A percentile compares a stretch with the other conserved stretches of the same genome.
Conservation (phyloP, 2,329 filamentous ascomycete species). For the Biscogniauxia sp. region DNA sequence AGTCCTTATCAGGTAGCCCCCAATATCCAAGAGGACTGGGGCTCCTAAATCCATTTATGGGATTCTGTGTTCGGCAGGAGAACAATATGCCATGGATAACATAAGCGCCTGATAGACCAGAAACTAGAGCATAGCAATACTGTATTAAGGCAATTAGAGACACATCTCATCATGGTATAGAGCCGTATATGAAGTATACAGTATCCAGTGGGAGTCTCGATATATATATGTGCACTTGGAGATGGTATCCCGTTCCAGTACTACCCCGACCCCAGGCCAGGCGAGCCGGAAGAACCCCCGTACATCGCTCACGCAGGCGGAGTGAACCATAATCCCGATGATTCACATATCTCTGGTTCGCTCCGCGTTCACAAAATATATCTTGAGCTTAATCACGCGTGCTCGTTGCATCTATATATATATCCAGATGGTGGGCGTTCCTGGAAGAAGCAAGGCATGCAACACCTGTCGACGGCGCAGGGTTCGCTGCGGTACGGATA, state of each 20-base stretch:
- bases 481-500: constrained; percentile 18
- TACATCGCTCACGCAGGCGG: background rate
- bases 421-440: constrained; percentile 20
- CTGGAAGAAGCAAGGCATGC: constrained; percentile 20
- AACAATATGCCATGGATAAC: background rate
- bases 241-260: too few relatives aligned
- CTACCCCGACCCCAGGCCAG: too few relatives aligned
- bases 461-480: constrained; percentile 20
- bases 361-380: background rate
- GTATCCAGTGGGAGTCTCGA: too few relatives aligned
- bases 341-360: background rate
- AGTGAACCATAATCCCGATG: background rate
- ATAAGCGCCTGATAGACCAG: background rate
- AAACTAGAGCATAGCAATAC: background rate
- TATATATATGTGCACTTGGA: too few relatives aligned
- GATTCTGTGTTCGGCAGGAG: background rate
- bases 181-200: background rate
- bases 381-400: background rate
- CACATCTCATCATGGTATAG: background rate
- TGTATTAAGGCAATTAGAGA: too few relatives aligned
- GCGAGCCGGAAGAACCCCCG: too few relatives aligned
- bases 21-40: background rate
- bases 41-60: background rate
- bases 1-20: too few relatives aligned
- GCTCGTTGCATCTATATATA: background rate